Evolutionary conservation across 192 early-diverging fungal genomes (phyloP), one percentile per base, ranked within the genome.

Genomic region (Backusella westeae): DNA sequence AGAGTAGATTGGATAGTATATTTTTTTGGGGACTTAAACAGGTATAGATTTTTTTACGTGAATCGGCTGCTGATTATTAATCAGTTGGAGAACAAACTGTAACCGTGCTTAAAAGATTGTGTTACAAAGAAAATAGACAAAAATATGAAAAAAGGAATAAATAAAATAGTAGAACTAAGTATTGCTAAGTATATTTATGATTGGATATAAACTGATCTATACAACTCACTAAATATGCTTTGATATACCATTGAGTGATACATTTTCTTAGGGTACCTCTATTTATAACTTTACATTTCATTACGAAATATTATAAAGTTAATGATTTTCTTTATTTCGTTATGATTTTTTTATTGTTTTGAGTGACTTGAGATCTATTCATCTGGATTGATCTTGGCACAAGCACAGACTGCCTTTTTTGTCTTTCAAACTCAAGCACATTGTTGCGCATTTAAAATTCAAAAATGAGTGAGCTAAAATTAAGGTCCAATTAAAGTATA

Each of bases 361-460:
- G 46, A n/a, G 46, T 49, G 46, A n/a, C 46, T 49, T n/a, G 19
- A 49, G 19, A n/a, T 63, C 10, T 63, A 12, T 63, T 29, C n/a
- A 63, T 63, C 23, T 14, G 56, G 56, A 63, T 63, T 10, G 56
- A 63, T 63, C 56, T 63, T 63, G 56, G 56, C 56, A 32, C 56
- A 63, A 63, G 21, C 56, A 63, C 56, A 63, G 56, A 63, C 56
- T 63, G 2, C 56, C 56, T 63, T 63, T 63, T 63, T 29, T 63
- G 56, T 63, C 9, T 26, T 14, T 59, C 12, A 8, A 26, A 59
- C 56, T 59, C 56, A 63, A 63, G 56, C 26, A 26, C 21, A 49
- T 15, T 49, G 46, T 49, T 49, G 17, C 46, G 46, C 46, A n/a
- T 49, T 49, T 49, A 49, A 32, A 44, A 14, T 44, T 5, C 12